A percentile compares a stretch with the other conserved stretches of the same genome.
phyloP scores from a whole-genome alignment of 768 basidiomycete genomes.

The Amanita exitialis region DNA sequence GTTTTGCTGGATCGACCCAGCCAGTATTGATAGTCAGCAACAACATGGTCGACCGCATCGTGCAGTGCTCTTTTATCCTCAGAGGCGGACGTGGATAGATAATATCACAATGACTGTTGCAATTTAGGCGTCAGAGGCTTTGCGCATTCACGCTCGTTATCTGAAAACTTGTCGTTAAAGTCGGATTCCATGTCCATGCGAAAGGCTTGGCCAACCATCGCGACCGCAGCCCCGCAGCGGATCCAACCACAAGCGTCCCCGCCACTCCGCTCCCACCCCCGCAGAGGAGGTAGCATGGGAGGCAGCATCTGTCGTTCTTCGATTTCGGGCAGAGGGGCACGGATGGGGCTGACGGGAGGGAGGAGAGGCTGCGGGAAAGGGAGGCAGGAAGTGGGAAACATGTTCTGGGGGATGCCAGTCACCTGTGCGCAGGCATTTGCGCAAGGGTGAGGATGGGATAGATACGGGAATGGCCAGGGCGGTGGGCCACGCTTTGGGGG shows the following conservation, averaged over 20 bases:
- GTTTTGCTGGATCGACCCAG: too few species aligned
- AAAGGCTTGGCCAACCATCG: too few species aligned
- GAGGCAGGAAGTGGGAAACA: slow-evolving; percentile 59
- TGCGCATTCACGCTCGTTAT: too few species aligned
- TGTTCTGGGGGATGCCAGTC: slow-evolving; percentile 55
- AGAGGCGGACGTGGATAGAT: too few species aligned
- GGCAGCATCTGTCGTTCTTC: slow-evolving; percentile 26
- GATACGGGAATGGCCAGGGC: slow-evolving; percentile 30
- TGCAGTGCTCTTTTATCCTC: too few species aligned
- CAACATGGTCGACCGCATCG: too few species aligned
- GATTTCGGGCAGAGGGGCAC: slow-evolving; percentile 18
- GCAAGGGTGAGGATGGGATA: slow-evolving; percentile 42
- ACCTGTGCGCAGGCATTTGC: slow-evolving; percentile 46
- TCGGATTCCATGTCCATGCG: too few species aligned
- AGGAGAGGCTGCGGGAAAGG: slow-evolving; percentile 41
- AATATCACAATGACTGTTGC: too few species aligned
- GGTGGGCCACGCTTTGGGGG: slow-evolving; percentile 13
- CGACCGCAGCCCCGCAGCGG: background rate
- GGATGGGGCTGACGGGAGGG: slow-evolving; percentile 18
- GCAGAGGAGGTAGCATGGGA: background rate
- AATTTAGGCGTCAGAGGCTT: too few species aligned
- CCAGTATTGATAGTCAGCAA: too few species aligned
- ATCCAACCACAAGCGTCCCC: too few species aligned
- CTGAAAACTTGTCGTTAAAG: too few species aligned
- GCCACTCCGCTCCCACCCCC: background rate